phyloP scores from a whole-genome alignment of 2,329 filamentous ascomycete species.

The Lasiodiplodia hormozganensis region DNA sequence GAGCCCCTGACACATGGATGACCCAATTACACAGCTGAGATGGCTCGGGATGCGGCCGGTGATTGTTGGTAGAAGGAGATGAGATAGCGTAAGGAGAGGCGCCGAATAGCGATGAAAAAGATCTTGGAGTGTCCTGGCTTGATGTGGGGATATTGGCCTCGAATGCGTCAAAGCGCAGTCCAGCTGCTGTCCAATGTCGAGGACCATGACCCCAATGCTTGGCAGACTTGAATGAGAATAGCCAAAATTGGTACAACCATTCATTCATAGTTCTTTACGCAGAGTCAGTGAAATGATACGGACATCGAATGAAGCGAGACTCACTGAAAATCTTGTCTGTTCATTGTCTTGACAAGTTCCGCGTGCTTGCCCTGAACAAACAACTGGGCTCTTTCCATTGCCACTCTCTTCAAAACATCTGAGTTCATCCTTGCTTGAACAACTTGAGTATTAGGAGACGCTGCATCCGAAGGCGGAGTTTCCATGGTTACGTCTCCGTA shows the following conservation, averaged over 20 bases:
- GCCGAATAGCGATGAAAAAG: neutral
- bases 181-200: slow-evolving; percentile 37
- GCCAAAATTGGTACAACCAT: slow-evolving; percentile 47
- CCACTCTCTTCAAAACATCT: slow-evolving; percentile 31
- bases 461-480: slow-evolving; percentile 32
- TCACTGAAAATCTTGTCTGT: slow-evolving; percentile 37
- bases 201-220: slow-evolving; percentile 41
- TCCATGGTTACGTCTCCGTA: slow-evolving; percentile 35
- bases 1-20: neutral
- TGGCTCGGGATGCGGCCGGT: neutral
- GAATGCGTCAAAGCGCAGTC: slow-evolving; percentile 26
- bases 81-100: neutral
- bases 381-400: slow-evolving; percentile 37
- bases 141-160: neutral
- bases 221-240: slow-evolving; percentile 40
- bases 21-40: neutral
- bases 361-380: slow-evolving; percentile 39
- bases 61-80: neutral
- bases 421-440: slow-evolving; percentile 35
- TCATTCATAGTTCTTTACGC: slow-evolving; percentile 32
- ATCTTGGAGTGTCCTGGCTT: neutral
- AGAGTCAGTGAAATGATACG: neutral
- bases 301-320: neutral
- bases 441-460: slow-evolving; percentile 34
- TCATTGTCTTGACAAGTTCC: slow-evolving; percentile 37